phyloP scores from a whole-genome alignment of 2,329 filamentous ascomycete species.

The Fusarium sp. region DNA sequence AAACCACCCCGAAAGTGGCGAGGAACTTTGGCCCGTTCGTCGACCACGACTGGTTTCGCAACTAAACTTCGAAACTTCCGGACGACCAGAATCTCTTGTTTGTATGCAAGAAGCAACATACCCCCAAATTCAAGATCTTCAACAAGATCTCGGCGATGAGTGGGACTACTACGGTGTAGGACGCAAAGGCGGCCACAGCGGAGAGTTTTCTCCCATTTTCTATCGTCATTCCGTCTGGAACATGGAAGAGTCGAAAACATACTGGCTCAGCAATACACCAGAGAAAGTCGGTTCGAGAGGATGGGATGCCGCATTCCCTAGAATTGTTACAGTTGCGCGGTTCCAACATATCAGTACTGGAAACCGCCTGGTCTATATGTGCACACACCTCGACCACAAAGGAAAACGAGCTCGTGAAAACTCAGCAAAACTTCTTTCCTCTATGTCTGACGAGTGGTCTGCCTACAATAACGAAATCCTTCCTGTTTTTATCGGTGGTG shows the following conservation, averaged over 20 bases:
- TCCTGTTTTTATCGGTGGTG: conserved; percentile 50
- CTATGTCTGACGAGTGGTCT: conserved; percentile 46
- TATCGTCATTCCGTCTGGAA: conserved; percentile 66
- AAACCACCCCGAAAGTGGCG: conserved; percentile 58
- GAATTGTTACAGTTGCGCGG: conserved; percentile 61
- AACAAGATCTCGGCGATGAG: conserved; percentile 51
- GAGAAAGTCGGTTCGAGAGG: conserved; percentile 65
- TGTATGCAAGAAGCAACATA: conserved; percentile 75
- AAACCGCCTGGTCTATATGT: conserved; percentile 57
- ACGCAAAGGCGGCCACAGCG: conserved; percentile 68
- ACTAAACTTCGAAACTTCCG: conserved; percentile 61
- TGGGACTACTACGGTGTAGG: conserved; percentile 68
- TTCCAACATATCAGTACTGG: conserved; percentile 56
- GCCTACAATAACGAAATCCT: conserved; percentile 19
- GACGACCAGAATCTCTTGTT: conserved; percentile 62
- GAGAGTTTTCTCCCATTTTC: conserved; percentile 77
- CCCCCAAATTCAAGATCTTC: conserved; percentile 67
- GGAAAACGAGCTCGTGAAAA: conserved; percentile 55
- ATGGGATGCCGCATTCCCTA: conserved; percentile 61
- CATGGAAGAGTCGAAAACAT: conserved; percentile 62
- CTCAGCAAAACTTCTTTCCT: conserved; percentile 54
- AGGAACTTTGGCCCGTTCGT: conserved; percentile 67
- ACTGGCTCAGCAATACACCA: conserved; percentile 72
- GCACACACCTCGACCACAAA: conserved; percentile 65
- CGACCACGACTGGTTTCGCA: conserved; percentile 63